Conservation (phyloP, 2,329 filamentous ascomycete species). For the Penicillium sp. region DNA sequence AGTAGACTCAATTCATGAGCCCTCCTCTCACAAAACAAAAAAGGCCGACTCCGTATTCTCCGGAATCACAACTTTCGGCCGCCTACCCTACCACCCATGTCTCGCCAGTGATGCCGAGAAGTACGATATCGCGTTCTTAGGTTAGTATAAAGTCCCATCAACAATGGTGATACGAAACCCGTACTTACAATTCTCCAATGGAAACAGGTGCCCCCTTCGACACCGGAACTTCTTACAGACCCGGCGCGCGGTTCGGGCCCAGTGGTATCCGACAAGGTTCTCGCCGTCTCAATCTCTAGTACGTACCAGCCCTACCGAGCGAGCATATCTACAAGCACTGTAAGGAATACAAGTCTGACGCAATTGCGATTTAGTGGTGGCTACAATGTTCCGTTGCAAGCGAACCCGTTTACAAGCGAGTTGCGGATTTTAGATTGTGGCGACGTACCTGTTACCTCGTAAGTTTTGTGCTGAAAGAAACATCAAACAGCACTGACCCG, state of each 20-base stretch:
- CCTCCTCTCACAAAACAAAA: not conserved
- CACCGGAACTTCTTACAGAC: conserved; percentile 80
- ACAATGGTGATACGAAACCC: too few species aligned
- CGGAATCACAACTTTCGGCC: conserved; percentile 81
- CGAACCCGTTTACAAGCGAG: conserved; percentile 80
- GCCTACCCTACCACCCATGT: conserved; percentile 74
- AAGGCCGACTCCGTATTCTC: conserved; percentile 86
- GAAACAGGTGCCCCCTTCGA: conserved; percentile 74
- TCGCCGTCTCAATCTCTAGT: conserved; percentile 83
- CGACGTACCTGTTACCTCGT: conserved; percentile 82
- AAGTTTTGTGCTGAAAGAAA: conserved; percentile 42
- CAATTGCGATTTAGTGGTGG: conserved; percentile 66
- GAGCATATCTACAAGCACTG: too few species aligned
- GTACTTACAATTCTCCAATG: not conserved
- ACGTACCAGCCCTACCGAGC: conserved; percentile 40
- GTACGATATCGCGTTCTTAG: conserved; percentile 84
- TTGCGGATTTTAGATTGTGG: conserved; percentile 79
- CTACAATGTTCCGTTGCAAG: conserved; percentile 77
- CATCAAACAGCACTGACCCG: too few species aligned
- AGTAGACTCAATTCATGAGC: not conserved
- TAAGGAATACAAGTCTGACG: conserved; percentile 37
- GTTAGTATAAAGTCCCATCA: conserved; percentile 41
- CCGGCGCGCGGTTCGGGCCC: conserved; percentile 79
- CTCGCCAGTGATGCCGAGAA: conserved; percentile 66
- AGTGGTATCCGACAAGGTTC: conserved; percentile 84